Evolutionary conservation across 805 yeast species (phyloP).

Genomic region (Metschnikowia gruessii): DNA sequence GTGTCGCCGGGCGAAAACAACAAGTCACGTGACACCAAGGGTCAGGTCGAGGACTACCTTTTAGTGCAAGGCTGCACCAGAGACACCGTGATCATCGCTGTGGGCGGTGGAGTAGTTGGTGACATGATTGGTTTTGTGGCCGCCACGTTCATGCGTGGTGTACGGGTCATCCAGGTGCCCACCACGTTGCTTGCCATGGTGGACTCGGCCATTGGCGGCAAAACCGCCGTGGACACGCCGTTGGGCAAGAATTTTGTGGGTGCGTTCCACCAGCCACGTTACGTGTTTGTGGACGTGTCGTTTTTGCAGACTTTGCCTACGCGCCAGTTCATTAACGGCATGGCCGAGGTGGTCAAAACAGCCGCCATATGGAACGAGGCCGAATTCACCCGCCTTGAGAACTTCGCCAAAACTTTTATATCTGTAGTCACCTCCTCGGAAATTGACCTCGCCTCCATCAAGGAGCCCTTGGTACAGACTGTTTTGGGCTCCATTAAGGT

Average conservation of each 20-base stretch:
- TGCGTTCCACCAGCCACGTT: slow-evolving; percentile 94
- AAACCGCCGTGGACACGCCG: slow-evolving; percentile 97
- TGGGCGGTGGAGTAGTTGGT: slow-evolving; percentile 98
- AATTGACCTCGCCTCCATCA: slow-evolving; percentile 60
- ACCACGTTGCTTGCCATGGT: slow-evolving; percentile 95
- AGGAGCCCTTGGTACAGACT: slow-evolving; percentile 70
- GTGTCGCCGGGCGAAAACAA: slow-evolving; percentile 93
- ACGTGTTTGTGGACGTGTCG: slow-evolving; percentile 81
- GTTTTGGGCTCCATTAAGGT: slow-evolving; percentile 85
- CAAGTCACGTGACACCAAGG: slow-evolving; percentile 86
- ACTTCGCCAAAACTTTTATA: slow-evolving; percentile 66
- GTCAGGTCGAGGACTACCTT: slow-evolving; percentile 86
- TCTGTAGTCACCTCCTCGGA: slow-evolving; percentile 49
- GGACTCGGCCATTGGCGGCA: slow-evolving; percentile 97
- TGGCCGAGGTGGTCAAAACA: slow-evolving; percentile 97
- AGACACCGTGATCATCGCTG: slow-evolving; percentile 89
- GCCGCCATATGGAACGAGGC: slow-evolving; percentile 96
- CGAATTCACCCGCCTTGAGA: slow-evolving; percentile 84
- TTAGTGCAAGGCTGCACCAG: slow-evolving; percentile 85
- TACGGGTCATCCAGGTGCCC: slow-evolving; percentile 89
- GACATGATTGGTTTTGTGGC: slow-evolving; percentile 99
- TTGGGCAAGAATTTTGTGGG: slow-evolving; percentile 94
- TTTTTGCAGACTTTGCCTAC: slow-evolving; percentile 87
- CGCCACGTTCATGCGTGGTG: slow-evolving; percentile 99
- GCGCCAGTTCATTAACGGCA: slow-evolving; percentile 94